Evolutionary conservation across 139 green algal species (phyloP), one percentile per base, ranked within the genome.

Genomic region (Auxenochlorella pyrenoidosa): DNA sequence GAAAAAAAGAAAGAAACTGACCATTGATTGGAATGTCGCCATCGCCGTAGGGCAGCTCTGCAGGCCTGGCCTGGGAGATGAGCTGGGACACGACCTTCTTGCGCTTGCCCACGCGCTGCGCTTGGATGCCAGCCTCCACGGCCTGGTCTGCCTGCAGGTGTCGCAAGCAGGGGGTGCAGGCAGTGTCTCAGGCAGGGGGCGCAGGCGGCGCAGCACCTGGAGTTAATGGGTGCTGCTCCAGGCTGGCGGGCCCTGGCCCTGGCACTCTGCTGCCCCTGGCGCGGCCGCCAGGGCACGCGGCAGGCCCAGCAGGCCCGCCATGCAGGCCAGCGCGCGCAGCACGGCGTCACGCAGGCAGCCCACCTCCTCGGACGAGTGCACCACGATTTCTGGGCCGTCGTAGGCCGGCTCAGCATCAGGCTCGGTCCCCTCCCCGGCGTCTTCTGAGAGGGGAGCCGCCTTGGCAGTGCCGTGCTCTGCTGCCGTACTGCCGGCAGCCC

Each of bases 21-120:
- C 78, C 78, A 18, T 60, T 83, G 51, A 60, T 47, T 3, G 78
- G 38, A 0, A 83, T 22, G 51, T 83, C 78, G 78, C 34, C 78
- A 6, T 54, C n/a, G 51, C 78, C 78, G 19, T 19, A n/a, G 16
- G 78, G 32, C 54, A 83, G 54, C 51, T 71, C 78, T 0, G 54
- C 78, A 51, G 78, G 78, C n/a, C 40, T 40, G 18, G 78, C 78
- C 36, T 83, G 78, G 32, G n/a, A 4, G 18, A 83, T 51, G 4
- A 83, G 78, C 19, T 34, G 34, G 54, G 60, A 71, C 44, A 83
- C 78, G 3, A 83, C 78, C 51, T 83, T 83, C 34, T 47, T 83
- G 54, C 78, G 78, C 36, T 83, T 71, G 32, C 78, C 78, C 51
- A 32, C 30, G n/a, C 43, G 47, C 51, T 71, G 78, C 18, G 63